Conservation (phyloP, 1,284 basidiomycete genomes). For the Phlebopus sp. region DNA sequence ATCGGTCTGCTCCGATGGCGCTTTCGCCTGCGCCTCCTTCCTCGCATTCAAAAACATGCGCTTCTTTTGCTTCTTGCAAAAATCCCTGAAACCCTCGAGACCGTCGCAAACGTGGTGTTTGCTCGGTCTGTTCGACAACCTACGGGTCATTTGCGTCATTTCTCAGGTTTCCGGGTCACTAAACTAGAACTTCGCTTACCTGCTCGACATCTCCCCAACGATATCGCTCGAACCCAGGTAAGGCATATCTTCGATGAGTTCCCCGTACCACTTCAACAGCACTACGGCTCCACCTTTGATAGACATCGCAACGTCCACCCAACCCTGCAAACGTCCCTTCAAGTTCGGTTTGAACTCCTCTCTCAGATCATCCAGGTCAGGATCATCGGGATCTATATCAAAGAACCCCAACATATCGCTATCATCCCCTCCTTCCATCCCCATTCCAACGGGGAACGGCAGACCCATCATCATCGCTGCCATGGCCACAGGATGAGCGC, state of each 20-base stretch:
- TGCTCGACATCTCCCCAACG: constrained; percentile 50
- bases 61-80: constrained; percentile 46
- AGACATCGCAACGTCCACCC: constrained; percentile 40
- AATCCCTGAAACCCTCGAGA: constrained; percentile 44
- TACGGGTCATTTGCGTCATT: constrained; percentile 18
- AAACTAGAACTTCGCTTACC: constrained; percentile 35
- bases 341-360: constrained; percentile 58
- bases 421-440: constrained; percentile 30
- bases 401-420: constrained; percentile 48
- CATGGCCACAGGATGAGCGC: constrained; percentile 53
- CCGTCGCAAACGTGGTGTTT: constrained; percentile 52
- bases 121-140: constrained; percentile 50
- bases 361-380: constrained; percentile 54
- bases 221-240: constrained; percentile 50
- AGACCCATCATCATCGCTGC: constrained; percentile 70
- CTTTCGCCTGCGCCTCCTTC: not conserved
- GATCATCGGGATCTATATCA: constrained; percentile 51
- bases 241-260: constrained; percentile 50
- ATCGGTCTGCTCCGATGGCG: not conserved
- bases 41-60: constrained; percentile 31
- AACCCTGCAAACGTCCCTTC: constrained; percentile 54
- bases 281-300: constrained; percentile 37
- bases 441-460: constrained; percentile 39
- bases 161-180: not conserved
- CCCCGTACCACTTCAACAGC: constrained; percentile 41